Evolutionary conservation across 1,284 basidiomycete species (phyloP), one percentile per base, ranked within the genome.

Genomic region (Agaricales sp.): DNA sequence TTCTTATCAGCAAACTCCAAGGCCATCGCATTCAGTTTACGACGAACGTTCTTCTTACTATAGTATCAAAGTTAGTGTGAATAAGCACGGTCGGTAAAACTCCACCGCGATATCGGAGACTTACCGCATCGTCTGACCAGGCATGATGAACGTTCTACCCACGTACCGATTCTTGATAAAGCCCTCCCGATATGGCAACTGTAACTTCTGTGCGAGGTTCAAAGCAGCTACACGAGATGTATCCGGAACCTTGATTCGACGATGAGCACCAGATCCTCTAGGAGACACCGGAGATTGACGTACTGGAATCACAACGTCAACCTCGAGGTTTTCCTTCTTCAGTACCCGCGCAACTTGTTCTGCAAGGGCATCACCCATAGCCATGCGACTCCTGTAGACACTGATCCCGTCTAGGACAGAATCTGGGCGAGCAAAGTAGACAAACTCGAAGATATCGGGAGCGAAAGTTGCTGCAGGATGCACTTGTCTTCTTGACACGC

Each of bases 101-200:
- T 8, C 30, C n/a, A 45, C 45, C 25, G 24, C 16, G 46, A 37
- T 25, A 45, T 43, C 30, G 23, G 19, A 11, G 39, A 52, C 70
- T 45, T 57, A 81, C 83, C 90, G 78, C 78, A 88, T 87, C 63
- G 88, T 85, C 63, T 99, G 96, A 20, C 95, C 96, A 4, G 96
- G 95, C 96, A 99, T 99, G 70, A 99, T 99, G 67, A 99, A 99
- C 0, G 96, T 99, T 54, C 96, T 74, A 2, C 95, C 96, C 45
- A 99, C 92, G 69, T 99, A 99, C 44, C 96, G 84, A 67, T 99
- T 99, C 75, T 99, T 99, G 59, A 99, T 84, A 65, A 99, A 99
- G 2, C 96, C 96, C 71, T 99, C 96, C 46, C 96, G 81, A 68
- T 99, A 99, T 2, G 96, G 95, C 24, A 99, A 73, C 14, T 77